Evolutionary conservation across 192 early-diverging fungal genomes (phyloP).

Genomic region (Backusella liffmaniae): DNA sequence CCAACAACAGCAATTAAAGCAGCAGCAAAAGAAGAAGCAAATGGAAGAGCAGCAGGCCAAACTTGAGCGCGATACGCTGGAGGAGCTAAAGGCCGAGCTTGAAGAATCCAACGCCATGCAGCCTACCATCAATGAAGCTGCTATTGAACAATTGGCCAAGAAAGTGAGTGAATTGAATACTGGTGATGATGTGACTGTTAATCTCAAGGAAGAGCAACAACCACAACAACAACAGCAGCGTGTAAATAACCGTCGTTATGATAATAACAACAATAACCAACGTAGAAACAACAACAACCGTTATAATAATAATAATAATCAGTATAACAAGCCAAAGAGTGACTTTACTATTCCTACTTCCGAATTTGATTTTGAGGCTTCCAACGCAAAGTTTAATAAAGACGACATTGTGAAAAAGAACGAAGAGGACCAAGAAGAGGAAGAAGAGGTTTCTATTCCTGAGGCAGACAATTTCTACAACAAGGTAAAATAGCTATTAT

Average conservation of each 20-base stretch:
- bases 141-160: constrained; percentile 55
- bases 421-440: constrained; percentile 43
- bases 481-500: constrained; percentile 40
- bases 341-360: constrained; percentile 53
- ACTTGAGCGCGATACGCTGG: constrained; percentile 37
- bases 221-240: background rate
- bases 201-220: background rate
- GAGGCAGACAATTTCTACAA: constrained; percentile 69
- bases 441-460: constrained; percentile 54
- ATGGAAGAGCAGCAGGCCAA: constrained; percentile 18
- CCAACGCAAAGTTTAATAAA: constrained; percentile 68
- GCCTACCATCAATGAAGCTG: constrained; percentile 32
- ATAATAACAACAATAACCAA: constrained; percentile 6
- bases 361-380: constrained; percentile 94
- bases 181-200: constrained; percentile 22
- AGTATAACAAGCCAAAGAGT: background rate
- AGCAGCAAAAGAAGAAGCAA: background rate
- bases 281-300: background rate
- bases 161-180: constrained; percentile 52
- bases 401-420: constrained; percentile 55
- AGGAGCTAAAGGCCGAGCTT: constrained; percentile 23
- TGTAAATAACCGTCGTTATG: background rate
- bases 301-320: background rate
- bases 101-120: constrained; percentile 11
- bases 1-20: constrained; percentile 15